Conservation (phyloP, 2,329 filamentous ascomycete species). For the Aspergillus jensenii region DNA sequence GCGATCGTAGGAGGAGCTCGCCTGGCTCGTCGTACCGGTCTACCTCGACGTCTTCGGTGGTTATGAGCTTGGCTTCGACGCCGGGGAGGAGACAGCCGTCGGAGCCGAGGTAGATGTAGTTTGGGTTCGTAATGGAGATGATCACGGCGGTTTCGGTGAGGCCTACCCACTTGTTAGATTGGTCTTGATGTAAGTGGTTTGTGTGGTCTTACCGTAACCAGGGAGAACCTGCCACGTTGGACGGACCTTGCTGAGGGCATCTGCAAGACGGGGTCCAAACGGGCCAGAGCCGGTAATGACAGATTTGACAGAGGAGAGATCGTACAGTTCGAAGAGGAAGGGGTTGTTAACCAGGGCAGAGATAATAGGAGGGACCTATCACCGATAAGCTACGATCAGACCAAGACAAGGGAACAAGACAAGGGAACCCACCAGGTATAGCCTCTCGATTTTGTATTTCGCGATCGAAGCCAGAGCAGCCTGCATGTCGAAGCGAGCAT, state of each 20-base stretch:
- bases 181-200: too few species aligned
- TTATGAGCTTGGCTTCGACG: not conserved
- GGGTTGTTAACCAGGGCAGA: not conserved
- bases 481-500: constrained; percentile 11
- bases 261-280: not conserved
- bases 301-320: not conserved
- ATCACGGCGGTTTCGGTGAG: constrained; percentile 10
- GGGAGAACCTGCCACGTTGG: not conserved
- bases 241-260: not conserved
- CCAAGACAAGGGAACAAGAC: too few species aligned
- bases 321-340: not conserved
- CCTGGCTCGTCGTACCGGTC: constrained; percentile 3
- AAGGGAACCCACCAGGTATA: not conserved
- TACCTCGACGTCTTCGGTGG: constrained; percentile 1
- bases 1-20: constrained; percentile 1
- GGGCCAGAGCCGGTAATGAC: not conserved
- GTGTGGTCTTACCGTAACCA: not conserved
- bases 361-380: not conserved
- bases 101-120: constrained; percentile 1
- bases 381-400: not conserved
- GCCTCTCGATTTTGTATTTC: constrained; percentile 4
- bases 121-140: not conserved
- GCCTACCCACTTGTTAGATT: not conserved
- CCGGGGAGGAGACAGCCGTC: not conserved
- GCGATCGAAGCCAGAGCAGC: constrained; percentile 1